These are phyloP conservation scores for Entonaema liquescens DNA, from an alignment of 495 filamentous ascomycete species.

Conservation along the genomic window DNA sequence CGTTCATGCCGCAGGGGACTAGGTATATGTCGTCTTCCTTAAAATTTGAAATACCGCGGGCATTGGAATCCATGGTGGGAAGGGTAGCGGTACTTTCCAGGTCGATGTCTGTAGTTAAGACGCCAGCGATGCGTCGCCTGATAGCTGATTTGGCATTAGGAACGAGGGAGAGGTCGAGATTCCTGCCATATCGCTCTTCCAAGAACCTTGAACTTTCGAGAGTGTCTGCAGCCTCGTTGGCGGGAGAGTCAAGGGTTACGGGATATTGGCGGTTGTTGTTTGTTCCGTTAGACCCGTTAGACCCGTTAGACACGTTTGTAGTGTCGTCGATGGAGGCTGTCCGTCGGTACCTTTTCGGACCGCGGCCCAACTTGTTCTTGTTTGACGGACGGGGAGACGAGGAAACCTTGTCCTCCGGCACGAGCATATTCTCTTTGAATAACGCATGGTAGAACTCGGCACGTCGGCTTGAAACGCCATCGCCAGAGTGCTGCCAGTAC, in stretches of 20 bases:
- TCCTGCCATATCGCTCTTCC: slow-evolving; percentile 94
- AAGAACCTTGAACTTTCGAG: slow-evolving; percentile 80
- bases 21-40: slow-evolving; percentile 90
- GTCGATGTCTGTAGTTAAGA: slow-evolving; percentile 77
- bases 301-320: slow-evolving; percentile 17
- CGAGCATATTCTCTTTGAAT: slow-evolving; percentile 74
- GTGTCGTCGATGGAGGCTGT: slow-evolving; percentile 59
- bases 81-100: slow-evolving; percentile 52
- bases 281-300: slow-evolving; percentile 17
- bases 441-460: slow-evolving; percentile 86
- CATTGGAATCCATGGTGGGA: slow-evolving; percentile 52
- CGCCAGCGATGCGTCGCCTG: slow-evolving; percentile 85
- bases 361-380: slow-evolving; percentile 65
- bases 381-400: slow-evolving; percentile 39
- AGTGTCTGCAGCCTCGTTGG: slow-evolving; percentile 50
- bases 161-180: slow-evolving; percentile 80
- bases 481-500: slow-evolving; percentile 97
- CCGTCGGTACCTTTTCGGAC: slow-evolving; percentile 77
- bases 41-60: slow-evolving; percentile 71
- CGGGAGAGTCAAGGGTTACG: slow-evolving; percentile 15
- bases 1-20: slow-evolving; percentile 90
- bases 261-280: slow-evolving; percentile 26
- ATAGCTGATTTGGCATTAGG: slow-evolving; percentile 86
- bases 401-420: slow-evolving; percentile 55
- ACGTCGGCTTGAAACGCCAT: slow-evolving; percentile 89